Base-by-base conservation (phyloP, 768 basidiomycete species). In the Porpolomopsis calyptriformis region DNA sequence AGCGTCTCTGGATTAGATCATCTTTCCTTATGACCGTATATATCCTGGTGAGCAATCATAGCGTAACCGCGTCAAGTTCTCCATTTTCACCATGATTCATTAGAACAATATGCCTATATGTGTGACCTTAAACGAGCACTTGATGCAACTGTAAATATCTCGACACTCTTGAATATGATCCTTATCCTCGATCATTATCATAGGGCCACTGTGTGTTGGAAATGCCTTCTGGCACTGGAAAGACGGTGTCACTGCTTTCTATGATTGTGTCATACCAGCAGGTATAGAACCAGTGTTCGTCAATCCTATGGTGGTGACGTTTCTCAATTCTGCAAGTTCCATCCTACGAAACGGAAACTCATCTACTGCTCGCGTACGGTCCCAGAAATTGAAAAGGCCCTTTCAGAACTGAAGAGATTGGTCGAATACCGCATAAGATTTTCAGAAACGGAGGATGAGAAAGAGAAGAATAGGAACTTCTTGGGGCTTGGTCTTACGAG, bases 31-130 rank as follows among this genome's bases (percentile, higher is more conserved):
- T 60, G 87, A 91, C 71, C 80, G 88, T 59, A 90, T 98, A 58
- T 98, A 96, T 64, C 92, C 92, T 60, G 92, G 92, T 87, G 52
- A 50, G 74, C 59, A 26, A n/a, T 52, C 20, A 14, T 20, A 12
- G n/a, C n/a, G 16, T 7, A 31, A 2, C 36, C 34, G 31, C 2
- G 14, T 41, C 29, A 46, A 2, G 8, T n/a, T 50, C 20, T 36
- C 19, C 19, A 26, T 20, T 25, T 33, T 16, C 35, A 19, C 3
- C 7, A n/a, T 8, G n/a, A 5, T 8, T 33, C n/a, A n/a, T 26
- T 57, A 91, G 96, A 98, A 60, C 96, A 98, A 80, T 98, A 93
- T 80, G 82, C 88, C 33, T 99, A 99, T 61, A 98, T 99, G 92
- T 91, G 90, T 65, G 96, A 99, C 66, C 74, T 99, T 52, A 99